Base-by-base conservation (phyloP, 208 protist species). In the Leishmania tarentolae region DNA sequence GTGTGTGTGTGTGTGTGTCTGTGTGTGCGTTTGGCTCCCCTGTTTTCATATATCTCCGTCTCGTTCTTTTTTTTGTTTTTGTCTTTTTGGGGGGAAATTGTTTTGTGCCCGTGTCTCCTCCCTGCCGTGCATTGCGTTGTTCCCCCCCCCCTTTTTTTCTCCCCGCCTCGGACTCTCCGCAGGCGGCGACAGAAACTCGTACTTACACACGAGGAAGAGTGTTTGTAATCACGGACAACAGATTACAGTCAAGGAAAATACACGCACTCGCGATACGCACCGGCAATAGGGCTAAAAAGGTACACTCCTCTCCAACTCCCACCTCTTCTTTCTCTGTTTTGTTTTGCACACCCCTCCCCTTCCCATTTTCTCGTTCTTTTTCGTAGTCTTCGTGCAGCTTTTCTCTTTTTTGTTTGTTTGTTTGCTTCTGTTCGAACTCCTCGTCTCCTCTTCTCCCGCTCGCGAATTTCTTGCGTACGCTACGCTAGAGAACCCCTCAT, bases 381-480 rank as follows among this genome's bases (percentile, higher is more conserved):
- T 70, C 56, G 56, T 13, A 7, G 56, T 61, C 7, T 15, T 61
- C 24, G 56, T 3, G 56, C 56, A 61, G 28, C n/a, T n/a, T 80
- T 69, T 40, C 78, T 68, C 68, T 56, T 76, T 61, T n/a, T 80
- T 69, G 37, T 81, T 68, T 74, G 53, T 76, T 66, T 84, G 59
- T 73, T 71, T 19, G 56, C 40, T 71, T 77, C 44, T 40, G 40
- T 78, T n/a, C 35, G n/a, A 47, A 9, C 21, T 35, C 57, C 40
- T 31, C 63, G 56, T 13, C 28, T 24, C 17, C 13, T 31, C 56
- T 61, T 66, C 59, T 17, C 59, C n/a, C 11, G 13, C n/a, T 66
- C n/a, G 13, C 40, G n/a, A 72, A n/a, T 73, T 21, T 21, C 31
- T 76, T 59, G 57, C 19, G 13, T 13, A 7, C 24, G 17, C 7